phyloP scores from a whole-genome alignment of 2,329 filamentous ascomycete species.

The Rutstroemia sydowiana region DNA sequence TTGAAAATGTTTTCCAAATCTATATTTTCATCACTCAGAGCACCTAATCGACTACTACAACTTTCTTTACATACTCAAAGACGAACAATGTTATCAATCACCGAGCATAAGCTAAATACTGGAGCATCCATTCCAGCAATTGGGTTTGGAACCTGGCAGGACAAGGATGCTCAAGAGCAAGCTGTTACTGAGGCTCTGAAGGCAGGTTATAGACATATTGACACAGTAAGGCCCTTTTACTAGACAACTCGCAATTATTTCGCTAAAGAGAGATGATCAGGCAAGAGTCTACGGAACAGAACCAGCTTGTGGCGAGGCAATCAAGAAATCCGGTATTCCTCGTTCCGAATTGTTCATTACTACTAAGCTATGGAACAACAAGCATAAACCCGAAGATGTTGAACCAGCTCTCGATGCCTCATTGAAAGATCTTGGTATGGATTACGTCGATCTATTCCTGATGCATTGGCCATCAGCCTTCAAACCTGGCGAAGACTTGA shows the following conservation, averaged over 20 bases:
- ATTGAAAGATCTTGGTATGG: slow-evolving; percentile 64
- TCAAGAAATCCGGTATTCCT: slow-evolving; percentile 55
- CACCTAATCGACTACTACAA: slow-evolving; percentile 1
- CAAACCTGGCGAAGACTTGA: slow-evolving; percentile 54
- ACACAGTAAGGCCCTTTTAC: slow-evolving; percentile 23
- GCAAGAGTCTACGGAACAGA: slow-evolving; percentile 77
- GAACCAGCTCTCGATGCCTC: slow-evolving; percentile 57
- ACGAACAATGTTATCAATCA: slow-evolving; percentile 16
- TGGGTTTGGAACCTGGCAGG: slow-evolving; percentile 39
- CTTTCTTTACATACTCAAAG: slow-evolving; percentile 15
- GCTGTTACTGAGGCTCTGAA: slow-evolving; percentile 35
- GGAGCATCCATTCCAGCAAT: slow-evolving; percentile 33
- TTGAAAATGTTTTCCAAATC: slow-evolving; percentile 1
- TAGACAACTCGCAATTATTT: not conserved
- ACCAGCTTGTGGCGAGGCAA: slow-evolving; percentile 61
- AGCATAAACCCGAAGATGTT: slow-evolving; percentile 59
- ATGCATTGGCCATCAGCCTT: slow-evolving; percentile 80
- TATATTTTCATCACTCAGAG: slow-evolving; percentile 1
- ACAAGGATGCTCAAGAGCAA: slow-evolving; percentile 34
- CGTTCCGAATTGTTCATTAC: slow-evolving; percentile 59
- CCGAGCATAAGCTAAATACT: slow-evolving; percentile 31
- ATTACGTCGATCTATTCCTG: slow-evolving; percentile 75
- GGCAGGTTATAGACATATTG: slow-evolving; percentile 46
- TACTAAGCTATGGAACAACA: slow-evolving; percentile 66
- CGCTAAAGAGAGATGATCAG: slow-evolving; percentile 56